Conservation (phyloP, 116 monocot genomes). For the Trichopus zeylanicus region DNA sequence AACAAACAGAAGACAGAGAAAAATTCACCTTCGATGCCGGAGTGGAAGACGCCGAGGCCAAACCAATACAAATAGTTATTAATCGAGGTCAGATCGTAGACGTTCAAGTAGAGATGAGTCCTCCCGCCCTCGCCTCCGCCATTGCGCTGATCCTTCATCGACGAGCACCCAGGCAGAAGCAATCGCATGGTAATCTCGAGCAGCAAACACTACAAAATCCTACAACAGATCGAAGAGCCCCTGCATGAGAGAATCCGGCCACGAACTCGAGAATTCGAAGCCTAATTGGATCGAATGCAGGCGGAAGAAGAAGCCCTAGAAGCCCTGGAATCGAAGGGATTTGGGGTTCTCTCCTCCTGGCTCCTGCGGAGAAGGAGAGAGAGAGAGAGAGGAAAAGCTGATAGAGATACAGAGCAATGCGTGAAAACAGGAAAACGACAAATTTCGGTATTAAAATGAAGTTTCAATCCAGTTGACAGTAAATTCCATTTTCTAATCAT, state of each 20-base stretch:
- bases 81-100: slow-evolving; percentile 79
- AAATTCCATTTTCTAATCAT: no score
- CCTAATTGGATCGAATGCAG: background rate
- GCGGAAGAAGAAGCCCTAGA: background rate
- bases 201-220: no score
- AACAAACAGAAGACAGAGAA: background rate
- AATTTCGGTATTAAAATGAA: no score
- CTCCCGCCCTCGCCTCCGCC: slow-evolving; percentile 1
- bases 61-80: slow-evolving; percentile 73
- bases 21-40: slow-evolving; percentile 74
- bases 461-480: no score
- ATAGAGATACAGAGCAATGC: no score
- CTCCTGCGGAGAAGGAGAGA: background rate
- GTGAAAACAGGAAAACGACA: no score
- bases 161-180: background rate
- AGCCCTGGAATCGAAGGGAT: background rate
- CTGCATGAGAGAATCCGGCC: background rate
- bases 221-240: background rate
- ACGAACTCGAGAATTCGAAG: background rate
- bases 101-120: slow-evolving; percentile 47
- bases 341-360: background rate
- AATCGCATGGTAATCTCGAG: background rate
- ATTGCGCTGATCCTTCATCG: slow-evolving; percentile 5
- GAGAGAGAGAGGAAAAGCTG: no score
- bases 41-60: slow-evolving; percentile 87